Conservation (phyloP, 768 basidiomycete genomes). For the Suillus discolor region DNA sequence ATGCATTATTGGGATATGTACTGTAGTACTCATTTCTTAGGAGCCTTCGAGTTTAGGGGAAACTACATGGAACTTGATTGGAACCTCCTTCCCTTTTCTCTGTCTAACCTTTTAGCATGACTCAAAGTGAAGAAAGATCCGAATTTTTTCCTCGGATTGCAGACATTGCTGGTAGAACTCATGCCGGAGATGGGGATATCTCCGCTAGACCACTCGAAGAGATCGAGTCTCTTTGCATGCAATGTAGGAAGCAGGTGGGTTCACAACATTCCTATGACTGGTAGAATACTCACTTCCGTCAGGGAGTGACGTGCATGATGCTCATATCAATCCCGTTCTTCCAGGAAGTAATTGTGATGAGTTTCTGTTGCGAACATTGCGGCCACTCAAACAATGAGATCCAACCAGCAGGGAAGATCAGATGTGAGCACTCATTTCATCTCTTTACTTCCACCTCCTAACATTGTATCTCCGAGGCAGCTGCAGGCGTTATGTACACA, state of each 20-base stretch:
- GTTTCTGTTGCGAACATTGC: constrained; percentile 94
- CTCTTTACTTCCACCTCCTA: neutral
- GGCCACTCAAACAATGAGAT: constrained; percentile 91
- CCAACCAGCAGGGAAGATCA: constrained; percentile 84
- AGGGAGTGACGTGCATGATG: constrained; percentile 89
- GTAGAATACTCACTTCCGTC: constrained; percentile 18
- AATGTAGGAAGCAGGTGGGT: constrained; percentile 85
- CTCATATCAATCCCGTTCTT: constrained; percentile 96
- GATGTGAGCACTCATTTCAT: constrained; percentile 55
- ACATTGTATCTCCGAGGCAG: constrained; percentile 42
- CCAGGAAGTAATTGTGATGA: constrained; percentile 93
- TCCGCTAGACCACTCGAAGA: constrained; percentile 65
- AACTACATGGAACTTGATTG: neutral
- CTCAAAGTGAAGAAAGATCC: constrained; percentile 25
- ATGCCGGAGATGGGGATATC: constrained; percentile 39
- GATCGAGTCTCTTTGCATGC: constrained; percentile 93
- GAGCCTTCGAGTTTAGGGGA: neutral
- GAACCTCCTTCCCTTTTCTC: neutral
- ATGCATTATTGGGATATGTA: no score
- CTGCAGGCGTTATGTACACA: constrained; percentile 83
- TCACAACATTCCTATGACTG: neutral
- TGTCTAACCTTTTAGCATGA: constrained; percentile 16
- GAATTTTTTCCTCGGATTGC: constrained; percentile 62
- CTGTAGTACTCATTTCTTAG: no score
- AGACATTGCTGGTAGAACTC: constrained; percentile 52